Evolutionary conservation across 2,329 filamentous ascomycete genomes (phyloP), one percentile per base, ranked within the genome.

Genomic region (Sarocladium brachiariae): DNA sequence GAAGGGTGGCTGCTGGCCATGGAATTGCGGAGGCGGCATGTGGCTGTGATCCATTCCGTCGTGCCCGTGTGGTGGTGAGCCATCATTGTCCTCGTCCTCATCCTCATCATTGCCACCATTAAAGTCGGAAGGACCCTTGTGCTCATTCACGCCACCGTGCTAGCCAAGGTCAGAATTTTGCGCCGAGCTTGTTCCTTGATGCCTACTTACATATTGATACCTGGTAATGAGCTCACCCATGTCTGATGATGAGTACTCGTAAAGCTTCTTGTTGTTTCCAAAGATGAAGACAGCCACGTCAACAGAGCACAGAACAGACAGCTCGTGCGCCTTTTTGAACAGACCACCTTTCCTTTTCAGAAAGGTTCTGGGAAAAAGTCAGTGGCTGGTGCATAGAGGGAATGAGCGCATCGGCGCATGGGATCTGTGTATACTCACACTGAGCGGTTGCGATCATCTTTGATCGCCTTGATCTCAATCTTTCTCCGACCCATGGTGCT

Each of bases 381-480:
- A 52, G 37, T 10, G 54, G 62, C 52, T 62, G 59, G 53, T 37
- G 37, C 47, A 45, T 13, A 30, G 49, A 30, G 52, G 33, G 39
- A 21, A 52, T 39, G n/a, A 30, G 38, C n/a, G 37, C 37, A 45
- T n/a, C 9, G n/a, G 6, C 16, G 35, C 35, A 21, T n/a, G n/a
- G 8, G 16, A 13, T 19, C 10, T 13, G 3, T 10, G 16, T 39
- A 9, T n/a, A 76, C 89, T 71, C 89, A 96, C 91, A 96, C 91
- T 63, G 91, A 96, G 67, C 91, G 89, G 67, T 96, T 96, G 63
- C 91, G 84, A 71, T 96, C 91, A 83, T 96, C 91, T 73, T 96
- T 96, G 78, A 97, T 97, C 61, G 92, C 89, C 74, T 96, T 96
- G 78, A 99, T 97, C 76, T 97, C 93, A 67, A 99, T 99, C 83